Percentiles rank a stretch among this genome's conserved stretches.
Evolutionary conservation across 495 filamentous ascomycete genomes (phyloP).

Genomic region (Bryoglossum gracile): DNA sequence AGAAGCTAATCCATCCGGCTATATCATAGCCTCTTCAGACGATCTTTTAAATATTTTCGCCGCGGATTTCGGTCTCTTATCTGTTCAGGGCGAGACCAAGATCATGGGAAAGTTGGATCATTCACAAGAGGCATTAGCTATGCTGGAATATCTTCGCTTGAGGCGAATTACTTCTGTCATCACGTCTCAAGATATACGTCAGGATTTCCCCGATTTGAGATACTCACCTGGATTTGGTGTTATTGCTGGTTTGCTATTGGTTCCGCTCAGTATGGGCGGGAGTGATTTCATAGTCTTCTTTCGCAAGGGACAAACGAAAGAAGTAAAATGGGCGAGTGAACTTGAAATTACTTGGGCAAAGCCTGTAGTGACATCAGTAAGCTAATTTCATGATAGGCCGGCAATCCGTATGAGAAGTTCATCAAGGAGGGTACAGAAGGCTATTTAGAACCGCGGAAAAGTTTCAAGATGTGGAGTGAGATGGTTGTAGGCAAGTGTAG

Average conservation of each 20-base stretch:
- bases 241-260: constrained; percentile 76
- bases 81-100: constrained; percentile 82
- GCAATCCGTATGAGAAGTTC: constrained; percentile 84
- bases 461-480: constrained; percentile 72
- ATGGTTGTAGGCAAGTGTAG: constrained; percentile 66
- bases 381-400: constrained; percentile 58
- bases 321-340: constrained; percentile 49
- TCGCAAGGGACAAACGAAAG: constrained; percentile 65
- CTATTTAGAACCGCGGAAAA: constrained; percentile 68
- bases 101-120: constrained; percentile 69
- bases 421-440: constrained; percentile 58
- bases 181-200: constrained; percentile 65
- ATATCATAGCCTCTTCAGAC: constrained; percentile 86
- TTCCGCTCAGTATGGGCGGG: constrained; percentile 71
- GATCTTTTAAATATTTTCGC: constrained; percentile 82
- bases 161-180: constrained; percentile 70
- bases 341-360: not conserved
- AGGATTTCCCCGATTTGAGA: constrained; percentile 77
- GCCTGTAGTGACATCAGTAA: not conserved
- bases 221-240: constrained; percentile 74
- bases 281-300: constrained; percentile 91
- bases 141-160: constrained; percentile 80
- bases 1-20: constrained; percentile 77
- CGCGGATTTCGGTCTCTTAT: constrained; percentile 81
- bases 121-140: constrained; percentile 75